phyloP scores from a whole-genome alignment of 768 basidiomycete species.

The Tephrocybe sp. region DNA sequence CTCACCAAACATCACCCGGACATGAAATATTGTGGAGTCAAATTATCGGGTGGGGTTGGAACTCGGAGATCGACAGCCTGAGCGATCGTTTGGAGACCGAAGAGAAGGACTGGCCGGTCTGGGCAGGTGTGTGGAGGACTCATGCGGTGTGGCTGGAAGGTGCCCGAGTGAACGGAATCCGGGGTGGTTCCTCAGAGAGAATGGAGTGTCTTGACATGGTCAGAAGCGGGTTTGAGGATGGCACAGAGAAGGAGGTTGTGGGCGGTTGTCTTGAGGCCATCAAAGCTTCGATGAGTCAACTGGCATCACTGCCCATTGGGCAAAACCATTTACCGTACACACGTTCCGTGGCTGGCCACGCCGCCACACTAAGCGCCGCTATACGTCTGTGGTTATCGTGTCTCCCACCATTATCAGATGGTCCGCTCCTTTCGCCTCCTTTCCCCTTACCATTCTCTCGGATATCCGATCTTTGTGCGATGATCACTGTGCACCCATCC shows the following conservation, averaged over 20 bases:
- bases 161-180: conserved; percentile 65
- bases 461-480: conserved; percentile 53
- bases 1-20: conserved; percentile 81
- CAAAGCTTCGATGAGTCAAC: conserved; percentile 25
- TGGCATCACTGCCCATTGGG: conserved; percentile 14
- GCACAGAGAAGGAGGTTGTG: conserved; percentile 37
- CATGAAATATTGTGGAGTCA: conserved; percentile 94
- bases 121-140: conserved; percentile 55
- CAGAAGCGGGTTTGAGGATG: conserved; percentile 40
- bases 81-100: conserved; percentile 30
- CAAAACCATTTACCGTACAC: conserved; percentile 20
- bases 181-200: conserved; percentile 67
- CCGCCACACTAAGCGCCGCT: conserved; percentile 41
- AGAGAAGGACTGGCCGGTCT: conserved; percentile 34
- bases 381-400: conserved; percentile 70
- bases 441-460: conserved; percentile 60
- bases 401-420: conserved; percentile 41
- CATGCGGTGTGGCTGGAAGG: conserved; percentile 78
- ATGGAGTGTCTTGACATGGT: conserved; percentile 35
- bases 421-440: conserved; percentile 47
- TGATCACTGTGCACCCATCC: conserved; percentile 48
- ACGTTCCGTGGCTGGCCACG: conserved; percentile 32
- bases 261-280: conserved; percentile 33
- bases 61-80: conserved; percentile 49
- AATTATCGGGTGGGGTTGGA: conserved; percentile 78